These are phyloP conservation scores for Coemansia sp. DNA, from an alignment of 192 early-diverging fungal species.

Conservation along the genomic window DNA sequence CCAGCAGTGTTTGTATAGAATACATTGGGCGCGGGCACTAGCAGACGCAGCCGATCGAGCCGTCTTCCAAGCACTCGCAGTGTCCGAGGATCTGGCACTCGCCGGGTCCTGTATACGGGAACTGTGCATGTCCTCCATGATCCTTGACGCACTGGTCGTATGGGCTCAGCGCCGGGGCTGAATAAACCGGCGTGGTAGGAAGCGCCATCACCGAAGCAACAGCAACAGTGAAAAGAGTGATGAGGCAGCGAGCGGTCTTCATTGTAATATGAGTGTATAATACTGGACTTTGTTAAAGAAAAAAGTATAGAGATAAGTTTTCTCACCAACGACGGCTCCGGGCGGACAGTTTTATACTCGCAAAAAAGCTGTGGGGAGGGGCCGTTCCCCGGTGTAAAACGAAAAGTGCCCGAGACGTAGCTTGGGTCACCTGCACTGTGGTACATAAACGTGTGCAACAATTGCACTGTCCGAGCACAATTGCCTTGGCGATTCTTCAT, in stretches of 20 bases:
- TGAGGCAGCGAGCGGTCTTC: constrained; percentile 5
- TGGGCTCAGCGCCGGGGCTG: neutral
- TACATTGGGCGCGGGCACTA: constrained; percentile 4
- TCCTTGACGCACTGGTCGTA: constrained; percentile 43
- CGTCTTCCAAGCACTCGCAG: constrained; percentile 38
- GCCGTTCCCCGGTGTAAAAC: neutral
- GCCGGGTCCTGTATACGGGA: constrained; percentile 42
- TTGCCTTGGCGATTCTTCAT: neutral
- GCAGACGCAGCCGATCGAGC: constrained; percentile 43
- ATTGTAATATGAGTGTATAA: neutral
- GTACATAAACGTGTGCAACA: neutral
- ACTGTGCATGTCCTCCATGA: constrained; percentile 32
- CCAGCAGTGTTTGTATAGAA: neutral
- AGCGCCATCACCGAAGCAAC: constrained; percentile 5
- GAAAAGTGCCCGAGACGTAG: neutral
- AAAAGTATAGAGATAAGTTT: neutral
- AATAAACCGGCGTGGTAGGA: constrained; percentile 10
- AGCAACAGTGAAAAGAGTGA: constrained; percentile 7
- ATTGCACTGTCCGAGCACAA: neutral
- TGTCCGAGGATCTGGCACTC: constrained; percentile 39
- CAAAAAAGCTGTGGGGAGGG: neutral
- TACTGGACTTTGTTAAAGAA: neutral
- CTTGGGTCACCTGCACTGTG: neutral
- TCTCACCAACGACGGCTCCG: neutral
- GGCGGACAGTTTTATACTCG: neutral